A percentile compares a stretch with the other conserved stretches of the same genome.
Evolutionary conservation across 2,329 filamentous ascomycete species (phyloP).

Genomic region (Xylaria sp.): DNA sequence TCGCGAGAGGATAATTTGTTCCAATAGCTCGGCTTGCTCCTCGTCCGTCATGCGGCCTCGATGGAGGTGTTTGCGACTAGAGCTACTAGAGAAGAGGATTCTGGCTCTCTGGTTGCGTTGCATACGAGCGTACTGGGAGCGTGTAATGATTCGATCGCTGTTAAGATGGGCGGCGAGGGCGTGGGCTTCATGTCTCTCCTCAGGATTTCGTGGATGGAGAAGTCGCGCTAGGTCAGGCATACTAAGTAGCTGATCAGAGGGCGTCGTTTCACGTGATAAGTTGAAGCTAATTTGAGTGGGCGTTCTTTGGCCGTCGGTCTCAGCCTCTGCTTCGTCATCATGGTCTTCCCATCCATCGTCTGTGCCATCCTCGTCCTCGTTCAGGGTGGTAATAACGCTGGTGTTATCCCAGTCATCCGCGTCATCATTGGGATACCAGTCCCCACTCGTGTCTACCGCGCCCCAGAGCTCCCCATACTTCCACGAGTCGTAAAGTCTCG

Average conservation of each 20-base stretch:
- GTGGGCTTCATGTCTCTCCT: conserved; percentile 83
- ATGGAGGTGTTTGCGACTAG: conserved; percentile 51
- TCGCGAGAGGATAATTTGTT: conserved; percentile 68
- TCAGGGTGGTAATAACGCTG: conserved; percentile 72
- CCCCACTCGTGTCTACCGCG: conserved; percentile 80
- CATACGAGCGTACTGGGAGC: conserved; percentile 77
- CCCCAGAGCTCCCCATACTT: conserved; percentile 87
- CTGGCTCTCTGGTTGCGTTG: conserved; percentile 76
- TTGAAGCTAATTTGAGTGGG: conserved; percentile 76
- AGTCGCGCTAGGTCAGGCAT: conserved; percentile 79
- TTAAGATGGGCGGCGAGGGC: conserved; percentile 83
- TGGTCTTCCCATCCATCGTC: conserved; percentile 61
- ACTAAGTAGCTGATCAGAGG: conserved; percentile 72
- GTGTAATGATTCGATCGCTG: conserved; percentile 79
- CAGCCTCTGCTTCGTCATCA: conserved; percentile 40
- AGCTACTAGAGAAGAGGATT: conserved; percentile 67
- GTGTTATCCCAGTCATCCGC: conserved; percentile 78
- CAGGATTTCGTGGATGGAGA: conserved; percentile 80
- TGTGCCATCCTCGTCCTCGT: conserved; percentile 57
- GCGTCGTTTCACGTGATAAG: conserved; percentile 62
- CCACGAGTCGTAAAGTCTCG: conserved; percentile 86
- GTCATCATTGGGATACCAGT: conserved; percentile 70
- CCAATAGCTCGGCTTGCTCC: conserved; percentile 70
- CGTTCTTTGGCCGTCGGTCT: conserved; percentile 69
- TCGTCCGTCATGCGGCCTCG: conserved; percentile 59